Percentiles rank a stretch among this genome's conserved stretches.
Conservation (phyloP, 495 filamentous ascomycete genomes). For the Penicillium silybi region DNA sequence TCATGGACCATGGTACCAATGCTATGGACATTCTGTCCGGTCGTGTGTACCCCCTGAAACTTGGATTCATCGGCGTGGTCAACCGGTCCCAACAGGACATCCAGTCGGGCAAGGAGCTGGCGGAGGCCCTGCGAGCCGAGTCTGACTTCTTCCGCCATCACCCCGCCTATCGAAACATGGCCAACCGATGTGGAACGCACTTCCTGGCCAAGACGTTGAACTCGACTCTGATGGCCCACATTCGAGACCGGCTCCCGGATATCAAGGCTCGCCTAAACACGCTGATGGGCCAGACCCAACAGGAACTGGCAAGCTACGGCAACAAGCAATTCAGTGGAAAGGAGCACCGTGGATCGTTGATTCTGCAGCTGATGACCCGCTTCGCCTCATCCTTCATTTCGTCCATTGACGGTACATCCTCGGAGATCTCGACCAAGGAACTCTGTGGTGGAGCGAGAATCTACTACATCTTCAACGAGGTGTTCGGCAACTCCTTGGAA, state of each 20-base stretch:
- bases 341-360: constrained; percentile 90
- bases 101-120: constrained; percentile 84
- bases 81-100: constrained; percentile 99
- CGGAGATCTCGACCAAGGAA: constrained; percentile 98
- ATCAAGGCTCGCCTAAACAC: constrained; percentile 98
- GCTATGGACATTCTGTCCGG: constrained; percentile 95
- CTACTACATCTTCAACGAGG: constrained; percentile 99
- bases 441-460: constrained; percentile 95
- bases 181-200: constrained; percentile 88
- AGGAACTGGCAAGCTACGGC: constrained; percentile 96
- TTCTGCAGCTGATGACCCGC: constrained; percentile 95
- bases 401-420: constrained; percentile 96
- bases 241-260: constrained; percentile 90
- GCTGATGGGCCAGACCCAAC: constrained; percentile 97
- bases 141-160: constrained; percentile 95
- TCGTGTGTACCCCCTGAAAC: constrained; percentile 92
- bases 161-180: constrained; percentile 95
- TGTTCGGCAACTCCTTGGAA: constrained; percentile 95
- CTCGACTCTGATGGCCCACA: constrained; percentile 90
- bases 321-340: constrained; percentile 98
- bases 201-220: constrained; percentile 95
- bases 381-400: constrained; percentile 98
- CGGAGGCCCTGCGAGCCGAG: constrained; percentile 86
- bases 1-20: constrained; percentile 99
- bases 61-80: constrained; percentile 97